Evolutionary conservation across 306 rosid species (phyloP).

Genomic region (Quercus wislizeni): DNA sequence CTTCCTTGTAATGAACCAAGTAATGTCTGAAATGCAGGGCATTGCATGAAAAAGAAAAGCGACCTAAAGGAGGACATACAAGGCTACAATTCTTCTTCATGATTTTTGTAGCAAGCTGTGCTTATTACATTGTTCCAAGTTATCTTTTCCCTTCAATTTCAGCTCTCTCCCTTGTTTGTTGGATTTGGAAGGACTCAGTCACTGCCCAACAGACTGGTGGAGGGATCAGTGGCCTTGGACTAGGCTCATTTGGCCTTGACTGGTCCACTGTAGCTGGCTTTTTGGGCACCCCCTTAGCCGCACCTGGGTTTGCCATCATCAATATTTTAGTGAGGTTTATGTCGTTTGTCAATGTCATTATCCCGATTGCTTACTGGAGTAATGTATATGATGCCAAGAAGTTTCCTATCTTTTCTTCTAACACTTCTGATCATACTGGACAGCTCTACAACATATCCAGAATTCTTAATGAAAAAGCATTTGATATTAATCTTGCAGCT

Average conservation of each 20-base stretch:
- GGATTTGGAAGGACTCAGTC: constrained; percentile 68
- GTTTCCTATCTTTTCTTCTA: constrained; percentile 66
- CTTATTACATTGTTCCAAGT: constrained; percentile 68
- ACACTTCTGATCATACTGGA: constrained; percentile 61
- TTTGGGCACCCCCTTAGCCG: constrained; percentile 65
- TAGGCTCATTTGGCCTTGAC: constrained; percentile 71
- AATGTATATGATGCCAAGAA: constrained; percentile 61
- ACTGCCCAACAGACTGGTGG: constrained; percentile 85
- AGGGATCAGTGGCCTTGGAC: constrained; percentile 68
- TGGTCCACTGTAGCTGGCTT: constrained; percentile 80
- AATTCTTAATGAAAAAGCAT: constrained; percentile 41
- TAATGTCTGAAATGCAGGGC: constrained; percentile 48
- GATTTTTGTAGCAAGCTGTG: constrained; percentile 57
- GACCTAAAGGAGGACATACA: constrained; percentile 63
- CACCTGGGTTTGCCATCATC: constrained; percentile 63
- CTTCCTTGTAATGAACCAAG: not conserved
- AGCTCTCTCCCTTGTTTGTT: constrained; percentile 56
- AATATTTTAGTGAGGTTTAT: constrained; percentile 54
- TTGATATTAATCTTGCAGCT: constrained; percentile 36
- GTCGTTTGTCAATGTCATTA: constrained; percentile 31
- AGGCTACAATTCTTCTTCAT: constrained; percentile 77
- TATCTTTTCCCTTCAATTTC: constrained; percentile 70
- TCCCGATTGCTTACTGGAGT: constrained; percentile 69
- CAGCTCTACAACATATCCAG: constrained; percentile 42
- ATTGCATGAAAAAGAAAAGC: constrained; percentile 75